A percentile compares a stretch with the other conserved stretches of the same genome.
These are phyloP conservation scores for Trichophyton verrucosum DNA, from an alignment of 2,329 filamentous ascomycete species.

Conservation along the genomic window DNA sequence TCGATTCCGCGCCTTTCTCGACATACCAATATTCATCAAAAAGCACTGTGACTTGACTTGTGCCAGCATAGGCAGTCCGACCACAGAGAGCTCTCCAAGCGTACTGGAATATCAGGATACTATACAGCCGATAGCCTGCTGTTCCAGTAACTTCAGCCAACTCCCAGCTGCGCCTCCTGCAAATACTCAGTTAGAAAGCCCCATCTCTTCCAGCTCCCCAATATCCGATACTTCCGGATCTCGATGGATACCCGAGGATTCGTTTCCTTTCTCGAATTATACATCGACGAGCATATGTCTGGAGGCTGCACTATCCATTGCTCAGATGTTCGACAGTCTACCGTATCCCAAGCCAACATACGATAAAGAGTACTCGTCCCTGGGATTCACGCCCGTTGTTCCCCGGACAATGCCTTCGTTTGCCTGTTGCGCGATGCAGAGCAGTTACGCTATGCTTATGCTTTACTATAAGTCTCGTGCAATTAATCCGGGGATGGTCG, in stretches of 20 bases:
- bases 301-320: constrained; percentile 29
- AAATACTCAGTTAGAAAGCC: constrained; percentile 20
- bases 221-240: constrained; percentile 13
- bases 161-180: constrained; percentile 17
- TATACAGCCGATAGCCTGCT: constrained; percentile 21
- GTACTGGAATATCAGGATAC: constrained; percentile 15
- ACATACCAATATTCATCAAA: constrained; percentile 36
- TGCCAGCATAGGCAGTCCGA: constrained; percentile 10
- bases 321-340: constrained; percentile 30
- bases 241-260: constrained; percentile 15
- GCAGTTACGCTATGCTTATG: constrained; percentile 37
- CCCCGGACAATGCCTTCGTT: constrained; percentile 37
- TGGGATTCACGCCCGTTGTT: constrained; percentile 14
- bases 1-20: constrained; percentile 35
- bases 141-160: constrained; percentile 21
- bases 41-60: constrained; percentile 32
- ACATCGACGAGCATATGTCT: constrained; percentile 33
- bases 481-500: constrained; percentile 21
- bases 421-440: constrained; percentile 37
- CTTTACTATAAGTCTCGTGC: constrained; percentile 32
- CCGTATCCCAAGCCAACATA: constrained; percentile 26
- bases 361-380: constrained; percentile 11
- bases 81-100: constrained; percentile 1
- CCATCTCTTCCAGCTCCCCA: constrained; percentile 23
- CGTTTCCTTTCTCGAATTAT: constrained; percentile 31